A percentile compares a stretch with the other conserved stretches of the same genome.
phyloP scores from a whole-genome alignment of 1,284 basidiomycete genomes.

The Dichomitus squalens region DNA sequence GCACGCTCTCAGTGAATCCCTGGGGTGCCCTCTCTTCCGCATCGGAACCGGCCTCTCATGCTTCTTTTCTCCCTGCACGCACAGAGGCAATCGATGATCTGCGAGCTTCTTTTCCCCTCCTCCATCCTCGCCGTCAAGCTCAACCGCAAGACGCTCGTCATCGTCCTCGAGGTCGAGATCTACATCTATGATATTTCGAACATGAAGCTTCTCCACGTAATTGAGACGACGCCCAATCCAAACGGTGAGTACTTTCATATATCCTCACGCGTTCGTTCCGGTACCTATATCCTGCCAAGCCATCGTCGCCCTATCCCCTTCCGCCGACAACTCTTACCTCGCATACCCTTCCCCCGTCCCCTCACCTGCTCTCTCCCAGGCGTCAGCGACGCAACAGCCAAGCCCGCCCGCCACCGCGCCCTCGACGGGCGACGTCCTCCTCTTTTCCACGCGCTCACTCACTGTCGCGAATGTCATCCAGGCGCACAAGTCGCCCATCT shows the following conservation, averaged over 20 bases:
- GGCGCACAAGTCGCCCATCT: slow-evolving; percentile 95
- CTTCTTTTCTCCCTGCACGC: neutral
- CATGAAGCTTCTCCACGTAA: slow-evolving; percentile 96
- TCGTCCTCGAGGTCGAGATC: slow-evolving; percentile 94
- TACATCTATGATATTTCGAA: slow-evolving; percentile 99
- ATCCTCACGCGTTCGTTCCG: slow-evolving; percentile 1
- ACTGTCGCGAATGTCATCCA: slow-evolving; percentile 95
- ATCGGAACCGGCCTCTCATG: slow-evolving; percentile 2
- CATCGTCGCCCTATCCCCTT: slow-evolving; percentile 92
- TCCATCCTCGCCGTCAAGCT: slow-evolving; percentile 96
- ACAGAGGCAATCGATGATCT: slow-evolving; percentile 97
- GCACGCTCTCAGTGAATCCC: neutral
- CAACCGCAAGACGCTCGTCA: slow-evolving; percentile 94
- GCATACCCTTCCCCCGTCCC: slow-evolving; percentile 96
- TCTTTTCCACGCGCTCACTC: slow-evolving; percentile 92
- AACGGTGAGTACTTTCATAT: slow-evolving; percentile 60
- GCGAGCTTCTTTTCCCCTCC: slow-evolving; percentile 96
- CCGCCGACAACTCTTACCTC: slow-evolving; percentile 94
- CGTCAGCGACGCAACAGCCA: slow-evolving; percentile 43
- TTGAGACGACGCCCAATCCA: slow-evolving; percentile 95
- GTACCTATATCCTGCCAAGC: slow-evolving; percentile 48
- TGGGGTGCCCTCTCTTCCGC: neutral
- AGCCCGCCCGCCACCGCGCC: slow-evolving; percentile 30
- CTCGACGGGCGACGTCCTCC: slow-evolving; percentile 85
- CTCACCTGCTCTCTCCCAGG: slow-evolving; percentile 63